Percentiles rank a stretch among this genome's conserved stretches.
These are phyloP conservation scores for Albugo laibachii DNA, from an alignment of 352 stramenopile genomes.

Conservation along the genomic window DNA sequence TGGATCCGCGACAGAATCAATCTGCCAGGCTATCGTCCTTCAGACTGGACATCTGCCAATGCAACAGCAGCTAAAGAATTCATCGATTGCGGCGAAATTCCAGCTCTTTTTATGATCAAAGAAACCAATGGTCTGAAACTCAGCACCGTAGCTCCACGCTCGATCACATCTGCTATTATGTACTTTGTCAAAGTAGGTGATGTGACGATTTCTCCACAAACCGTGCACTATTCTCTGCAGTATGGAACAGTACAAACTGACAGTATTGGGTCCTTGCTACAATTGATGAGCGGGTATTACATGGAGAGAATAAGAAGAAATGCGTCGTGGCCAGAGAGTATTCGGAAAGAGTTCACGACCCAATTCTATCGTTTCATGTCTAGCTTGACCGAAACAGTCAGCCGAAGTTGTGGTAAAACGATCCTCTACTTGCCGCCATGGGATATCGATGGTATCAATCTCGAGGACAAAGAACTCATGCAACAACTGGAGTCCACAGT, in stretches of 20 bases:
- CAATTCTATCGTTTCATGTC: slow-evolving; percentile 93
- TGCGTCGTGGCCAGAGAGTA: slow-evolving; percentile 81
- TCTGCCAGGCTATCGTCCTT: slow-evolving; percentile 41
- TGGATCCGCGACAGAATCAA: slow-evolving; percentile 71
- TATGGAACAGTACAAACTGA: slow-evolving; percentile 63
- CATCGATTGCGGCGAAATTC: slow-evolving; percentile 38
- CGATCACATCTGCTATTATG: slow-evolving; percentile 23
- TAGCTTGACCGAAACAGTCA: slow-evolving; percentile 84
- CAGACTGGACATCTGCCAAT: slow-evolving; percentile 54
- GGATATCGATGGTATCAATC: slow-evolving; percentile 59
- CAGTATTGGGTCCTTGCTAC: slow-evolving; percentile 52
- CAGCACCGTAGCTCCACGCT: slow-evolving; percentile 28
- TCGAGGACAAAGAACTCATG: slow-evolving; percentile 88
- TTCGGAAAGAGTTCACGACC: slow-evolving; percentile 86
- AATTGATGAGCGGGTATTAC: slow-evolving; percentile 74
- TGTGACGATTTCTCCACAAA: slow-evolving; percentile 31
- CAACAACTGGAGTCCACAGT: slow-evolving; percentile 92
- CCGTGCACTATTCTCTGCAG: slow-evolving; percentile 37
- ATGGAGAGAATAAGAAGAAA: slow-evolving; percentile 63
- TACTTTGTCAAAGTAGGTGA: slow-evolving; percentile 82
- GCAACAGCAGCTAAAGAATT: slow-evolving; percentile 72
- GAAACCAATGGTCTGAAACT: slow-evolving; percentile 29
- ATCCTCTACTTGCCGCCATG: slow-evolving; percentile 85
- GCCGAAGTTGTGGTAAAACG: slow-evolving; percentile 81
- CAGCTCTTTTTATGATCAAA: slow-evolving; percentile 36